Conservation (phyloP, 805 yeast species). For the Saccharomycopsis sp. region DNA sequence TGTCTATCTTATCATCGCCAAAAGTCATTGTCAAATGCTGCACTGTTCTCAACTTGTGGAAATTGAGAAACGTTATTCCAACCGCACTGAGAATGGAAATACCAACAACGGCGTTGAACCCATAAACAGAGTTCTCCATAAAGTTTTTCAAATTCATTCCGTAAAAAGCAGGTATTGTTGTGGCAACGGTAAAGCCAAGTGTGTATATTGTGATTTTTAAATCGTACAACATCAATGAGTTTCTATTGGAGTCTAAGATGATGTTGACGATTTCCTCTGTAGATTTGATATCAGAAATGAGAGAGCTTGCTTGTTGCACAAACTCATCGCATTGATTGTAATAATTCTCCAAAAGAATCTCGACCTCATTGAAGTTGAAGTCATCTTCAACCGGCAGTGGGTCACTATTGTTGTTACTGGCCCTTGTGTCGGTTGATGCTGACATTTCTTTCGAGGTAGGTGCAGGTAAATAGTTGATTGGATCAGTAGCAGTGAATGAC, state of each 20-base stretch:
- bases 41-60: constrained; percentile 48
- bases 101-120: constrained; percentile 45
- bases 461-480: no score
- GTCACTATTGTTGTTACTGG: constrained; percentile 22
- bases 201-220: constrained; percentile 76
- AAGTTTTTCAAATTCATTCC: constrained; percentile 96
- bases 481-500: no score
- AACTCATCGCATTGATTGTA: constrained; percentile 88
- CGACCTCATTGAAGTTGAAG: constrained; percentile 48
- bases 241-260: constrained; percentile 86
- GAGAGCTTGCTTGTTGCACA: constrained; percentile 77
- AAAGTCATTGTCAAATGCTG: constrained; percentile 57
- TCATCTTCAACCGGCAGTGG: constrained; percentile 27
- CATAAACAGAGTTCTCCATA: constrained; percentile 71
- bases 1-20: constrained; percentile 8
- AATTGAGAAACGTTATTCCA: constrained; percentile 45
- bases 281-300: constrained; percentile 74
- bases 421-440: neutral
- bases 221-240: constrained; percentile 83
- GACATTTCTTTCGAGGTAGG: neutral
- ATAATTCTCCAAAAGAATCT: constrained; percentile 82
- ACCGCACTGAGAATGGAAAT: constrained; percentile 45
- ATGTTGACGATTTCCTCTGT: constrained; percentile 95
- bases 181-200: constrained; percentile 69
- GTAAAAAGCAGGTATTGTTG: constrained; percentile 77